Evolutionary conservation across 768 basidiomycete species (phyloP).

Genomic region (Dentipellis sp.): DNA sequence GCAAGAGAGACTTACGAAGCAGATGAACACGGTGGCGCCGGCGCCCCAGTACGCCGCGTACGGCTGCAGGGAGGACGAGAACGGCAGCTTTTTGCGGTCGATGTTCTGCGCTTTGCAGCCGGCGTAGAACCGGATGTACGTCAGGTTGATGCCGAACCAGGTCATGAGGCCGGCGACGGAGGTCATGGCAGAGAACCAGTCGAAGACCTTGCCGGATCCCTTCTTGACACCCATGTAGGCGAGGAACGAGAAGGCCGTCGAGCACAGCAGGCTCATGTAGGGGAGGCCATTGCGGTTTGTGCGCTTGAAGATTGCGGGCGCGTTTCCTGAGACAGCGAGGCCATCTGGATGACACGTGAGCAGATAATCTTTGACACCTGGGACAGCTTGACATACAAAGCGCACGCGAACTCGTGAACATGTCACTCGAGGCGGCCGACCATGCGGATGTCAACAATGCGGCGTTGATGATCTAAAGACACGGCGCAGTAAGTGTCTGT

Average conservation of each 20-base stretch:
- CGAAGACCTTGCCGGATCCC: slow-evolving; percentile 67
- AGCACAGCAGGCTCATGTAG: slow-evolving; percentile 59
- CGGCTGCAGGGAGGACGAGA: slow-evolving; percentile 55
- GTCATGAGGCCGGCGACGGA: slow-evolving; percentile 38
- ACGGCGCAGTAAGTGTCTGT: not conserved
- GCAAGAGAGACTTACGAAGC: slow-evolving; percentile 37
- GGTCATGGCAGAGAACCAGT: slow-evolving; percentile 62
- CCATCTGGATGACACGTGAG: slow-evolving; percentile 42
- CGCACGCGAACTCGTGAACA: slow-evolving; percentile 84
- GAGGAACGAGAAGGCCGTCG: slow-evolving; percentile 55
- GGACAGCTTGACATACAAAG: slow-evolving; percentile 46
- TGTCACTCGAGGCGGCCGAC: slow-evolving; percentile 84
- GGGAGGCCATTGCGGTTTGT: slow-evolving; percentile 73
- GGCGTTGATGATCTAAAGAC: slow-evolving; percentile 65
- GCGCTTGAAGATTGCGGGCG: slow-evolving; percentile 68
- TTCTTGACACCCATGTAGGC: slow-evolving; percentile 72
- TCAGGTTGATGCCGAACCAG: slow-evolving; percentile 40
- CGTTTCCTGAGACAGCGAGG: slow-evolving; percentile 70
- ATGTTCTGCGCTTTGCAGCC: slow-evolving; percentile 78
- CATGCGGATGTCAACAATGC: slow-evolving; percentile 83
- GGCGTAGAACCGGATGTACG: slow-evolving; percentile 66
- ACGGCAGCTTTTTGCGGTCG: slow-evolving; percentile 65
- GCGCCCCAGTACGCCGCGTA: slow-evolving; percentile 54
- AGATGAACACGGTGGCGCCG: slow-evolving; percentile 35
- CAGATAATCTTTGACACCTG: too few relatives aligned